A percentile compares a stretch with the other conserved stretches of the same genome.
Evolutionary conservation across 805 yeast species (phyloP).

Genomic region (Zygotorulaspora danielsina): DNA sequence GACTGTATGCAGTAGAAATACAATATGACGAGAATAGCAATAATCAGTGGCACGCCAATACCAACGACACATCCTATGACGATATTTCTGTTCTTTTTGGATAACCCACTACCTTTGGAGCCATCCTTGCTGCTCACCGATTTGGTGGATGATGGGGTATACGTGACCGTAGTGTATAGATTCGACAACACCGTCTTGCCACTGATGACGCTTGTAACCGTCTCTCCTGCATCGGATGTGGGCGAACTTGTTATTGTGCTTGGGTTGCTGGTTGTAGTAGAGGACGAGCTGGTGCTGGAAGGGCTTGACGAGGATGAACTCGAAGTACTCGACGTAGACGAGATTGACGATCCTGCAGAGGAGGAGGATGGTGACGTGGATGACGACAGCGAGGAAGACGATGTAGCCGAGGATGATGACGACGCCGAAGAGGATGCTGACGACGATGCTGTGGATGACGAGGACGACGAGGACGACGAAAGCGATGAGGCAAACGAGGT

Average conservation of each 20-base stretch:
- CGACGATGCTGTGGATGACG: conserved; percentile 1
- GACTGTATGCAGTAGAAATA: conserved; percentile 32
- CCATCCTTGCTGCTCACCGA: conserved; percentile 8
- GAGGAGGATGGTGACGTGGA: conserved; percentile 7
- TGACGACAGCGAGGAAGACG: conserved; percentile 6
- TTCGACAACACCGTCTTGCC: conserved; percentile 36
- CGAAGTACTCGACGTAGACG: conserved; percentile 7
- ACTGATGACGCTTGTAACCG: conserved; percentile 31
- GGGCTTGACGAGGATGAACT: conserved; percentile 6
- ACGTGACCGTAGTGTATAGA: conserved; percentile 32
- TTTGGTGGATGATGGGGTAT: conserved; percentile 27
- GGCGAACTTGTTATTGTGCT: conserved; percentile 3
- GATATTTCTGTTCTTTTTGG: conserved; percentile 47
- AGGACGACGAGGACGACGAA: conserved; percentile 5
- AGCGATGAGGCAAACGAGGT: conserved; percentile 6
- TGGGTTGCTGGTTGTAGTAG: conserved; percentile 6
- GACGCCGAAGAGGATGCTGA: conserved; percentile 9
- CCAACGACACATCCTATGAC: conserved; percentile 71
- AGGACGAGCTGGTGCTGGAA: conserved; percentile 6
- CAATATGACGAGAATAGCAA: conserved; percentile 22
- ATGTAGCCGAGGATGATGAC: conserved; percentile 9
- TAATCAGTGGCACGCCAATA: conserved; percentile 57
- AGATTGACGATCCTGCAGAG: conserved; percentile 3
- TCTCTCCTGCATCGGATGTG: conserved; percentile 10
- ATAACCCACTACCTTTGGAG: conserved; percentile 42